Percentiles rank a stretch among this genome's conserved stretches.
Evolutionary conservation across 1,284 basidiomycete species (phyloP).

Genomic region (Erythrobasidium hasegawianum): DNA sequence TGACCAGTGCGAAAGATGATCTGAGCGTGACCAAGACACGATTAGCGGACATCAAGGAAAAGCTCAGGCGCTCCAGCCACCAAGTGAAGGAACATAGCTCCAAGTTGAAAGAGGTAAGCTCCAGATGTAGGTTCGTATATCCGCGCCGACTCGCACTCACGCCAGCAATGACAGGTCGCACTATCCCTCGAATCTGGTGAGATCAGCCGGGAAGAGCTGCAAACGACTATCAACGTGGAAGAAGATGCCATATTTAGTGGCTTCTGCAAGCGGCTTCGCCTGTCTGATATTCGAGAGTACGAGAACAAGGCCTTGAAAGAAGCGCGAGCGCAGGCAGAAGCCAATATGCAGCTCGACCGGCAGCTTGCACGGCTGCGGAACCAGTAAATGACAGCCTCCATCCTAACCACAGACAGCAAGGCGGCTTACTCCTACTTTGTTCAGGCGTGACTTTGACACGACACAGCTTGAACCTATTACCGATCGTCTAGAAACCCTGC

Average conservation of each 20-base stretch:
- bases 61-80: conserved; percentile 69
- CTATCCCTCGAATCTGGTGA: not conserved
- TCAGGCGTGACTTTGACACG: conserved; percentile 74
- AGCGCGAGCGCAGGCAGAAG: conserved; percentile 80
- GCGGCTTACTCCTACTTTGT: no score
- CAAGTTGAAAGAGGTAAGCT: conserved; percentile 62
- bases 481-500: conserved; percentile 58
- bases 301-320: conserved; percentile 86
- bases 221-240: conserved; percentile 63
- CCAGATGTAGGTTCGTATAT: no score
- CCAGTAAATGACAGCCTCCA: conserved; percentile 60
- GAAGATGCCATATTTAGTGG: conserved; percentile 74
- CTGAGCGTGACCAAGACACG: conserved; percentile 63
- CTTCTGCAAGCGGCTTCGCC: conserved; percentile 79
- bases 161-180: conserved; percentile 33
- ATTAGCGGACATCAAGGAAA: conserved; percentile 68
- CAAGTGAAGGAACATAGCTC: conserved; percentile 66
- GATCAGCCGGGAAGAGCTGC: conserved; percentile 55
- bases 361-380: conserved; percentile 83
- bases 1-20: conserved; percentile 73
- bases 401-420: no score
- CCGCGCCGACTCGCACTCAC: not conserved
- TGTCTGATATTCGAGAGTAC: conserved; percentile 84
- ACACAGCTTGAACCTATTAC: conserved; percentile 64
- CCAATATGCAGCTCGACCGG: conserved; percentile 74